Percentiles rank a stretch among this genome's conserved stretches.
Conservation (phyloP, 2,329 filamentous ascomycete genomes). For the Arthroderma sp. region DNA sequence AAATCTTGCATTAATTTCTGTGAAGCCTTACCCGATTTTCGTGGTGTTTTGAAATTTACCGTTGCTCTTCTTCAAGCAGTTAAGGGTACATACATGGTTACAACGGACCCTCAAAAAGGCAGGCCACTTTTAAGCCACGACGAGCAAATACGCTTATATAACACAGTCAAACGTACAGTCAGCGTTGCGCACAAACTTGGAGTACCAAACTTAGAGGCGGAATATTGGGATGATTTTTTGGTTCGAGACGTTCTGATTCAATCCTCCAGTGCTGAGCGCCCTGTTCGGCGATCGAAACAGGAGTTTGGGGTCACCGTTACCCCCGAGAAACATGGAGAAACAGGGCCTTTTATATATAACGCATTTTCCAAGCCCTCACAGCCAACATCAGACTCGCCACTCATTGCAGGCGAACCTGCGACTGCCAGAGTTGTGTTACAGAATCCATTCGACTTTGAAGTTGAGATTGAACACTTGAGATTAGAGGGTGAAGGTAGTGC, state of each 20-base stretch:
- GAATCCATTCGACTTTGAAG: constrained; percentile 85
- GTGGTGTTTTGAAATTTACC: constrained; percentile 78
- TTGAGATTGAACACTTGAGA: constrained; percentile 72
- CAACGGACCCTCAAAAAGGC: constrained; percentile 52
- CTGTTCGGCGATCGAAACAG: constrained; percentile 50
- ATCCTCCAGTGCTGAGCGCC: constrained; percentile 46
- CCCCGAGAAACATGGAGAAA: constrained; percentile 29
- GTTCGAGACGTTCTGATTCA: constrained; percentile 65
- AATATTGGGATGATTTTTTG: constrained; percentile 96
- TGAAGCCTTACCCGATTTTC: constrained; percentile 83
- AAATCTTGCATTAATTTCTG: constrained; percentile 86
- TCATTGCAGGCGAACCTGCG: constrained; percentile 68
- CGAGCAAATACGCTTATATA: constrained; percentile 72
- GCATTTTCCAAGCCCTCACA: constrained; percentile 64
- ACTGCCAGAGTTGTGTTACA: constrained; percentile 75
- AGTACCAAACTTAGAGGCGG: constrained; percentile 55
- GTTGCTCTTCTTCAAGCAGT: constrained; percentile 71
- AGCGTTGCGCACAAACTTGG: constrained; percentile 65
- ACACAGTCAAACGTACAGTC: constrained; percentile 76
- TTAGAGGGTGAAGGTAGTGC: constrained; percentile 62
- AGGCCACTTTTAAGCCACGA: constrained; percentile 62
- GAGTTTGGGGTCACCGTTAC: constrained; percentile 37
- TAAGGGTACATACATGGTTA: constrained; percentile 61
- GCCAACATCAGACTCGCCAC: constrained; percentile 48
- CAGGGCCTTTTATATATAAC: constrained; percentile 89